phyloP scores from a whole-genome alignment of 2,329 filamentous ascomycete species.

The Purpureocillium takamizusanense region DNA sequence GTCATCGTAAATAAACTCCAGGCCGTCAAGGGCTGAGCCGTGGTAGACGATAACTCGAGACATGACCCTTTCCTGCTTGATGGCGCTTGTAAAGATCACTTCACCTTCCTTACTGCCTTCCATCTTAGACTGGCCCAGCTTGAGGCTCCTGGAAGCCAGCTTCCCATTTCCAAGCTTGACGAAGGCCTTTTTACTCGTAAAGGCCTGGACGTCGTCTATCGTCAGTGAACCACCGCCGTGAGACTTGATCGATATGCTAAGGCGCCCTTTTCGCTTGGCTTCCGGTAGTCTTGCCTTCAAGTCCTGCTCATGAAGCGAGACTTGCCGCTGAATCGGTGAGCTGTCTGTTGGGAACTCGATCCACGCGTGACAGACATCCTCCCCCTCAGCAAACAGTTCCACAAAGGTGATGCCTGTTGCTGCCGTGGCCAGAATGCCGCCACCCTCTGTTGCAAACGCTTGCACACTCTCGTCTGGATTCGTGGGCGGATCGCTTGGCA shows the following conservation, averaged over 20 bases:
- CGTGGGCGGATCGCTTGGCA: conserved; percentile 63
- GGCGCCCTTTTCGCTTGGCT: conserved; percentile 58
- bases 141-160: conserved; percentile 65
- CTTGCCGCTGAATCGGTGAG: conserved; percentile 57
- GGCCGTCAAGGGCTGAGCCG: conserved; percentile 67
- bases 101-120: conserved; percentile 63
- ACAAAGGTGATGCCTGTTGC: conserved; percentile 76
- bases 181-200: conserved; percentile 62
- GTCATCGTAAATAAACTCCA: conserved; percentile 93
- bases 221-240: conserved; percentile 64
- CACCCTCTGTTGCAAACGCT: conserved; percentile 74
- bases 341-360: conserved; percentile 67
- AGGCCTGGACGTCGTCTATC: conserved; percentile 64
- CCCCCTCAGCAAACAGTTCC: conserved; percentile 73
- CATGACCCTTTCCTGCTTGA: conserved; percentile 62
- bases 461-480: conserved; percentile 69
- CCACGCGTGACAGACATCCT: conserved; percentile 71
- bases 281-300: conserved; percentile 64
- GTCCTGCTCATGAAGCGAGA: conserved; percentile 66
- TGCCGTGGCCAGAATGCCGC: conserved; percentile 67
- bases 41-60: conserved; percentile 69
- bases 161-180: conserved; percentile 65
- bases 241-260: conserved; percentile 69
- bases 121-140: conserved; percentile 63
- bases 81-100: conserved; percentile 62